Evolutionary conservation across 495 filamentous ascomycete genomes (phyloP), one percentile per base, ranked within the genome.

Genomic region (Penicillium simplicissimum): DNA sequence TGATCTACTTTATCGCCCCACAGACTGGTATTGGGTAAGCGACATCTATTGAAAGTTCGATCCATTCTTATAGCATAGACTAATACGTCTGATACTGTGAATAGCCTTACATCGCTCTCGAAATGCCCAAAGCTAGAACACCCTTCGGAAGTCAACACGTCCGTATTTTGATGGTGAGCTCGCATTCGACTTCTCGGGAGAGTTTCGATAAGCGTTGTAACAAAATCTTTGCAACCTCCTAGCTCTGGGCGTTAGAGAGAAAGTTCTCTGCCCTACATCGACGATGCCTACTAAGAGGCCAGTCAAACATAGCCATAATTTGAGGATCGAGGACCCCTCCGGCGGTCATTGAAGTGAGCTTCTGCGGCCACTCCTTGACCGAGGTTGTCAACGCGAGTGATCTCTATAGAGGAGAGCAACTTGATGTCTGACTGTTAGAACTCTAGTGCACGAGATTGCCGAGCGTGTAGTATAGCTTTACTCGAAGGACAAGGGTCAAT

Each of bases 21-120:
- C 45, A 28, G 21, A 43, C 28, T 8, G 21, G 45, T 1, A 40
- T 59, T 34, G 57, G 25, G 52, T 40, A 55, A 55, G 52, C 28
- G 9, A 9, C 8, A 25, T 8, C 19, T 7, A 1, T 19, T 21
- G 52, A 38, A 42, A 4, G 10, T 23, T 15, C 28, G 2, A 31
- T n/a, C n/a, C n/a, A n/a, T n/a, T 28, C 19, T 14, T 23, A 21
- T 28, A 21, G 17, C 23, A 1, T 14, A 7, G 3, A 36, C 25
- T 36, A 8, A 23, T 31, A 6, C 25, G 17, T 55, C 28, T 11
- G 17, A 19, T 19, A 81, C 79, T 9, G 72, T 87, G 45, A 89
- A 88, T 61, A 85, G 83, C 62, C 81, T 90, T 58, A 83, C 87
- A 11, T 77, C 85, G 13, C 70, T 92, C 15, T 76, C 81, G 13